Base-by-base conservation (phyloP, 2,329 filamentous ascomycete species). In the Pseudogymnoascus sp. region DNA sequence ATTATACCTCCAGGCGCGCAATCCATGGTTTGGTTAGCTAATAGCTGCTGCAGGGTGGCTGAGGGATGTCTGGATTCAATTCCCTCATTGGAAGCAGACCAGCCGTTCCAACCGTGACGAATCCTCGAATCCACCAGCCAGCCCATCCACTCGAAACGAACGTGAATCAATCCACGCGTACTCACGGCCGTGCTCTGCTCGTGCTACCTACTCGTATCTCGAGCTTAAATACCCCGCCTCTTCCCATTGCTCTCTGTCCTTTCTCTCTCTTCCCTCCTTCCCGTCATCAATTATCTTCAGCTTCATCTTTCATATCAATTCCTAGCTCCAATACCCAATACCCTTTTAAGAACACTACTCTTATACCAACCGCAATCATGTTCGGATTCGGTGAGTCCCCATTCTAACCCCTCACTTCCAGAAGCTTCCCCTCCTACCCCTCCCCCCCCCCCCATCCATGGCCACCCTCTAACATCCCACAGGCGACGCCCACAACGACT, bases 401-500 rank as follows among this genome's bases (percentile, higher is more conserved):
- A 23, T 23, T 16, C 40, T 45, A 45, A 11, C 40, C 12, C 18
- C 39, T 45, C 12, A 23, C 18, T 45, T 45, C 40, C 10, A 11
- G 40, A 23, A 5, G 10, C 0, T 8, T 4, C 14, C 7, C 14
- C 18, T 10, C 26, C 4, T 26, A 5, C 26, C 26, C 6, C 26
- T n/a, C n/a, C 0, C 5, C 4, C 11, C 8, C 7, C 14, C 5
- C 14, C 26, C 10, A 5, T 11, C 18, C 23, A n/a, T 11, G 6
- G 23, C 11, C 45, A 51, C 7, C 23, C 4, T 54, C 45, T 54
- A 54, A 54, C 45, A 31, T 14, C 23, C 4, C 60, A 8, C 66
- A 81, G 79, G 75, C 66, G 75, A 80, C 63, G 75, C 75, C 65
- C 73, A 77, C 66, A 67, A 77, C 18, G 71, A 76, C n/a, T 79